Percentiles rank a stretch among this genome's conserved stretches.
phyloP scores from a whole-genome alignment of 2,329 filamentous ascomycete genomes.

The Monascus ruber region DNA sequence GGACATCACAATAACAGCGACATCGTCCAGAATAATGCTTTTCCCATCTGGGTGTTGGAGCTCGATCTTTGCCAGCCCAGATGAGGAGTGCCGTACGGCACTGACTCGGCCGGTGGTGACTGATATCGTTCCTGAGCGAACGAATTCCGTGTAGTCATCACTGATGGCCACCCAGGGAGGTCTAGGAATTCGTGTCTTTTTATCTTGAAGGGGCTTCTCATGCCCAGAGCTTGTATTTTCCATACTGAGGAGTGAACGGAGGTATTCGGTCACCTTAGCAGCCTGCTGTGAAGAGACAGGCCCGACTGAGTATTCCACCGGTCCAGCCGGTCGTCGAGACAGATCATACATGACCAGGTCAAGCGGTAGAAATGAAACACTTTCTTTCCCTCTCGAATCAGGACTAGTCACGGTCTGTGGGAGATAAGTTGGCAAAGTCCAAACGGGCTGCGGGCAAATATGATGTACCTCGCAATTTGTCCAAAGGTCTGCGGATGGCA shows the following conservation, averaged over 20 bases:
- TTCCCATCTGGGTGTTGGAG: constrained; percentile 24
- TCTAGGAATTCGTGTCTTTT: constrained; percentile 33
- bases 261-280: constrained; percentile 40
- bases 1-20: constrained; percentile 60
- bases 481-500: constrained; percentile 36
- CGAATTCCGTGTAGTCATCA: constrained; percentile 62
- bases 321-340: constrained; percentile 45
- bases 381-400: constrained; percentile 28
- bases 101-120: constrained; percentile 35
- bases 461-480: constrained; percentile 47
- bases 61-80: constrained; percentile 17
- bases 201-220: constrained; percentile 22
- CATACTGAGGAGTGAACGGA: constrained; percentile 32
- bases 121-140: constrained; percentile 51
- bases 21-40: constrained; percentile 38
- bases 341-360: constrained; percentile 65
- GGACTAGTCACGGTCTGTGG: constrained; percentile 11
- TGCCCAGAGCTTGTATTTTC: constrained; percentile 33
- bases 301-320: constrained; percentile 53
- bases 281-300: constrained; percentile 51
- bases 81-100: constrained; percentile 4
- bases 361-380: constrained; percentile 55
- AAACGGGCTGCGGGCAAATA: constrained; percentile 57
- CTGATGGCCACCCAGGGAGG: constrained; percentile 59
- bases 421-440: constrained; percentile 52